phyloP scores from a whole-genome alignment of 371 early-diverging fungal species.

The Mucor saturninus region DNA sequence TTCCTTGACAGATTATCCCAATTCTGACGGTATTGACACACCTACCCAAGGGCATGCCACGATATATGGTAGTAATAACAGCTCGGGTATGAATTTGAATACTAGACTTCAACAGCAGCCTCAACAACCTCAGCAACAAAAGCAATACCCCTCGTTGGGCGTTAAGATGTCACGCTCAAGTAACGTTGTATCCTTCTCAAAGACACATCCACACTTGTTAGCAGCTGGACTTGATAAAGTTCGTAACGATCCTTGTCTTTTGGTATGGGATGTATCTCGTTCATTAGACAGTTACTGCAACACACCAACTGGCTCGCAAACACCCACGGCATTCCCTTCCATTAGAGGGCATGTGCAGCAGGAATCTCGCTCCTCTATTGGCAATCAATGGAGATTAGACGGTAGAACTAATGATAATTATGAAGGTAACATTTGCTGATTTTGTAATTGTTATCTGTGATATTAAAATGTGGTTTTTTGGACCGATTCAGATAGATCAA shows the following conservation, averaged over 20 bases:
- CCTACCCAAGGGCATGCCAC: conserved; percentile 24
- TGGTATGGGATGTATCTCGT: conserved; percentile 79
- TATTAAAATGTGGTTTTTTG: not conserved
- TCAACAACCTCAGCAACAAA: conserved; percentile 22
- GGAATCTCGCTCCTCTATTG: conserved; percentile 23
- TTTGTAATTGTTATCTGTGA: not conserved
- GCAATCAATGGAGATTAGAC: conserved; percentile 23
- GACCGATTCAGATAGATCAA: conserved; percentile 1
- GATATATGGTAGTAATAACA: conserved; percentile 5
- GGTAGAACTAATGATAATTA: conserved; percentile 15
- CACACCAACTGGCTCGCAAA: conserved; percentile 39
- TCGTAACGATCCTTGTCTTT: conserved; percentile 71
- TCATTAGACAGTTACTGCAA: conserved; percentile 43
- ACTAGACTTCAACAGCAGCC: conserved; percentile 11
- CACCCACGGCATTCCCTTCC: conserved; percentile 26
- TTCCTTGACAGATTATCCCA: conserved; percentile 34
- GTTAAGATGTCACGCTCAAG: conserved; percentile 71
- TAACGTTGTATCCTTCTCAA: conserved; percentile 75
- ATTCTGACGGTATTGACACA: conserved; percentile 24
- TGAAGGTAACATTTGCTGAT: conserved; percentile 9
- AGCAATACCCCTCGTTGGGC: conserved; percentile 56
- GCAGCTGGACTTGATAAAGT: conserved; percentile 79
- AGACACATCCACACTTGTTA: conserved; percentile 62
- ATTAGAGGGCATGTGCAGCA: conserved; percentile 10
- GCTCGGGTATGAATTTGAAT: not conserved